A percentile compares a stretch with the other conserved stretches of the same genome.
phyloP scores from a whole-genome alignment of 352 stramenopile species.

The Paralagenidium karlingii region DNA sequence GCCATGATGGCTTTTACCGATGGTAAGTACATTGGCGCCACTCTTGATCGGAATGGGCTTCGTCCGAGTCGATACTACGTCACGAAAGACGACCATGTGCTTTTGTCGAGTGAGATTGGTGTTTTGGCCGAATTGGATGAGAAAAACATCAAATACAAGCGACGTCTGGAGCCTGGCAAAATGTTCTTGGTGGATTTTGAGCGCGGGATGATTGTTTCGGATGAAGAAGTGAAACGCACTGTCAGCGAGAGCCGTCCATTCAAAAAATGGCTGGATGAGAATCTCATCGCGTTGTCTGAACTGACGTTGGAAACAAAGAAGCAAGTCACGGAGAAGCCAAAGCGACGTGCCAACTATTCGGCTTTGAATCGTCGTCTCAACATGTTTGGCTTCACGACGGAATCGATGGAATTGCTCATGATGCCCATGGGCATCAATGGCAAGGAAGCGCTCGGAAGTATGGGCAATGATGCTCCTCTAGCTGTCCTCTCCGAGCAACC shows the following conservation, averaged over 20 bases:
- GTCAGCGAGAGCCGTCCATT: conserved; percentile 84
- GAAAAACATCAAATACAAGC: conserved; percentile 88
- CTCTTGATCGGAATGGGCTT: conserved; percentile 94
- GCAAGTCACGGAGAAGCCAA: conserved; percentile 4
- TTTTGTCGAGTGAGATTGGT: conserved; percentile 92
- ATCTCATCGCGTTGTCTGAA: conserved; percentile 83
- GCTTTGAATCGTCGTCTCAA: conserved; percentile 87
- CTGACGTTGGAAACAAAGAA: conserved; percentile 18
- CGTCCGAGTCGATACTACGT: conserved; percentile 94
- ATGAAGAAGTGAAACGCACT: conserved; percentile 93
- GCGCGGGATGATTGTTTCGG: conserved; percentile 88
- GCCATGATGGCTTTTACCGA: conserved; percentile 97
- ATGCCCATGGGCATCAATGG: conserved; percentile 90
- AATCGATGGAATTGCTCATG: conserved; percentile 93
- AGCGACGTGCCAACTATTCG: conserved; percentile 25
- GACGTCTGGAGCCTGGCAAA: conserved; percentile 92
- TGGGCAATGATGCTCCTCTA: conserved; percentile 93
- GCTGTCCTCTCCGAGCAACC: conserved; percentile 89
- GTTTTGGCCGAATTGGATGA: conserved; percentile 87
- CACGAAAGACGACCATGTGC: conserved; percentile 92
- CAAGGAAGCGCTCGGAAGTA: conserved; percentile 91
- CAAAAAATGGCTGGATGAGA: conserved; percentile 86
- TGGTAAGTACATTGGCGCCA: conserved; percentile 90
- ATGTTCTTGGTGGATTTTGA: conserved; percentile 97
- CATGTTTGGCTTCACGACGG: conserved; percentile 93